A percentile compares a stretch with the other conserved stretches of the same genome.
Conservation (phyloP, 2,329 filamentous ascomycete species). For the Proliferodiscus dingleyae region DNA sequence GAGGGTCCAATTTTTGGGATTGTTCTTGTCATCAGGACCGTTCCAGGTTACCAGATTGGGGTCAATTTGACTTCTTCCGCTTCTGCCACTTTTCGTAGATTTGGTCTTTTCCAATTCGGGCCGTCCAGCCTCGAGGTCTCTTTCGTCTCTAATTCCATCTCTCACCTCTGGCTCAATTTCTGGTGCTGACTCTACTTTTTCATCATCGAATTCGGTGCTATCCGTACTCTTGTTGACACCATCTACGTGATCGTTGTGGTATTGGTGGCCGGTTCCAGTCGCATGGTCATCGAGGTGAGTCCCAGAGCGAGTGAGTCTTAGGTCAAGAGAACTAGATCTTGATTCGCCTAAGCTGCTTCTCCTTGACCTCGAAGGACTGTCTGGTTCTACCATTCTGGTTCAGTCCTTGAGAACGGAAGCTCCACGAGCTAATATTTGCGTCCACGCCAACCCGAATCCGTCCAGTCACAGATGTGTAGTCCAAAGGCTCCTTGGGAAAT, state of each 20-base stretch:
- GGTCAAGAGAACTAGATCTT: slow-evolving; percentile 5
- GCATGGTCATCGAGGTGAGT: slow-evolving; percentile 4
- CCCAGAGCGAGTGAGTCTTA: slow-evolving; percentile 10
- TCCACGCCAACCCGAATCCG: no score
- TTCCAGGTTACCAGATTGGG: slow-evolving; percentile 16
- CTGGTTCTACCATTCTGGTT: slow-evolving; percentile 13
- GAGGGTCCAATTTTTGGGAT: slow-evolving; percentile 11
- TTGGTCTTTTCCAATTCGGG: slow-evolving; percentile 9
- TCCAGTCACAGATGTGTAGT: no score
- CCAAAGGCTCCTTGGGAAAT: no score
- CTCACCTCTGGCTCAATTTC: slow-evolving; percentile 9
- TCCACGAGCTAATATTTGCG: no score
- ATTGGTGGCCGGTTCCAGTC: neutral
- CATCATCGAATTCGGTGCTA: neutral
- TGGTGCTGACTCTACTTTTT: neutral
- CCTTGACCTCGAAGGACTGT: slow-evolving; percentile 3
- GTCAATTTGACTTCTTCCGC: slow-evolving; percentile 5
- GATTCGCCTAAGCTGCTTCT: slow-evolving; percentile 12
- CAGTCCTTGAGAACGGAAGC: no score
- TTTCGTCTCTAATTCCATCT: slow-evolving; percentile 10
- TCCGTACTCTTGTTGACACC: neutral
- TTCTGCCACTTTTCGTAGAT: slow-evolving; percentile 1
- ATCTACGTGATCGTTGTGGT: neutral
- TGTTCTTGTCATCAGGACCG: slow-evolving; percentile 15
- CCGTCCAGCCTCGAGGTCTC: slow-evolving; percentile 7